Base-by-base conservation (phyloP, 768 basidiomycete species). In the Pleurotus salmoneostramineus region DNA sequence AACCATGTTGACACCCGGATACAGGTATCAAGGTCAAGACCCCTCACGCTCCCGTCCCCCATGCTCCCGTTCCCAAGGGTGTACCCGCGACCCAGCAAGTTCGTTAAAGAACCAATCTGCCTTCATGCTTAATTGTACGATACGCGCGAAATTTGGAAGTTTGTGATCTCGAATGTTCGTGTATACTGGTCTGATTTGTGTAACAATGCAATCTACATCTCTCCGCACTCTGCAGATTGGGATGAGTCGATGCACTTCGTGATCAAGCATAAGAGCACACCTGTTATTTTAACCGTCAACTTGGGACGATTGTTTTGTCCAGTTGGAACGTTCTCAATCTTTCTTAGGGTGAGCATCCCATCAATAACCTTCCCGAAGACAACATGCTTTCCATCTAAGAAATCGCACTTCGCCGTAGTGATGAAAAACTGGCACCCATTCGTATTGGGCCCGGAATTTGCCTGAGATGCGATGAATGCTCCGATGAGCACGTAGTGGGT, bases 361-460 rank as follows among this genome's bases (percentile, higher is more conserved):
- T 97, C 93, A 61, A 92, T 83, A 36, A 96, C 90, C 62, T 82
- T 87, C 5, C 94, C 94, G 65, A 97, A 97, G 1, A 95, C 93
- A 63, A 95, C 89, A 68, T 96, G 94, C 70, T 95, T 93, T 62
- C 86, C 92, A 68, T 99, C 95, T 45, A 99, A 83, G 72, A 98
- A 98, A 61, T 95, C 93, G 62, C 95, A 96, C 63, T 91, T 89
- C 6, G 86, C 92, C 1, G 93, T 95, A 0, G 97, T 99, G 68
- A 99, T 88, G 79, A 99, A 99, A 78, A 98, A 99, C 84, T 93
- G 94, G 70, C 93, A 95, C 2, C 95, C 96, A 62, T 98, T 98
- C 11, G 94, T 95, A 66, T 93, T 88, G 2, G 90, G 83, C 4
- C 96, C 96, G 0, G 95, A 97, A 73, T 98, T 98, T 0, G 95